phyloP scores from a whole-genome alignment of 78 protist genomes.

The Monosiga brevicollis region DNA sequence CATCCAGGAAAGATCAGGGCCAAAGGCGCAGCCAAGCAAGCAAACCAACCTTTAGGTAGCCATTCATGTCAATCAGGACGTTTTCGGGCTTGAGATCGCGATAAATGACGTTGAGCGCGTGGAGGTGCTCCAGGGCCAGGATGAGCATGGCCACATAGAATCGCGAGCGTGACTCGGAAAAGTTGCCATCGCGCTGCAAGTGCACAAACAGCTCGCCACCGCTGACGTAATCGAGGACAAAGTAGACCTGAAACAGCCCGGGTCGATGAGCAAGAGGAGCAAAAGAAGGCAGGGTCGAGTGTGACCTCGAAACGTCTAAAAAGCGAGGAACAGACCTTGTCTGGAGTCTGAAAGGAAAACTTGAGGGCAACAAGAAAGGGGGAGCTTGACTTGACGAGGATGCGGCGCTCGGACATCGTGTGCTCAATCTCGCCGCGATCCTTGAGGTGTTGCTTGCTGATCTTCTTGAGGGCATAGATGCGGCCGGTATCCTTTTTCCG shows the following conservation, averaged over 20 bases:
- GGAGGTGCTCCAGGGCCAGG: constrained; percentile 74
- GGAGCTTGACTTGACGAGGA: constrained; percentile 49
- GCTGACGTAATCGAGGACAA: constrained; percentile 82
- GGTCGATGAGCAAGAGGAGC: neutral
- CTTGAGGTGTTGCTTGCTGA: constrained; percentile 12
- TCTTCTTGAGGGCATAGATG: constrained; percentile 57
- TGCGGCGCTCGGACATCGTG: constrained; percentile 68
- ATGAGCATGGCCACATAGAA: constrained; percentile 77
- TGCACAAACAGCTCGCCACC: constrained; percentile 89
- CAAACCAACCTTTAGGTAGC: constrained; percentile 61
- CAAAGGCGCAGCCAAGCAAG: no score
- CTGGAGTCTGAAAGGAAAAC: constrained; percentile 83
- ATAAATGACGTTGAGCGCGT: constrained; percentile 61
- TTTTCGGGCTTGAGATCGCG: constrained; percentile 78
- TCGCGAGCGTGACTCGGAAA: constrained; percentile 54
- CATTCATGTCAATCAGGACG: constrained; percentile 56
- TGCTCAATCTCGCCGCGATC: constrained; percentile 67
- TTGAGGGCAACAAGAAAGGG: constrained; percentile 80
- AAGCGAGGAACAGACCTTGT: constrained; percentile 26
- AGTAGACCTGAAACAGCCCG: constrained; percentile 57
- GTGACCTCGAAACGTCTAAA: neutral
- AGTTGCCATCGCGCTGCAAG: constrained; percentile 60
- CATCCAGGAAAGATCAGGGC: no score
- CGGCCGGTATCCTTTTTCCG: constrained; percentile 47
- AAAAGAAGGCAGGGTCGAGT: neutral